These are phyloP conservation scores for Pilatotrama ljubarskyi DNA, from an alignment of 768 basidiomycete species.

Conservation along the genomic window DNA sequence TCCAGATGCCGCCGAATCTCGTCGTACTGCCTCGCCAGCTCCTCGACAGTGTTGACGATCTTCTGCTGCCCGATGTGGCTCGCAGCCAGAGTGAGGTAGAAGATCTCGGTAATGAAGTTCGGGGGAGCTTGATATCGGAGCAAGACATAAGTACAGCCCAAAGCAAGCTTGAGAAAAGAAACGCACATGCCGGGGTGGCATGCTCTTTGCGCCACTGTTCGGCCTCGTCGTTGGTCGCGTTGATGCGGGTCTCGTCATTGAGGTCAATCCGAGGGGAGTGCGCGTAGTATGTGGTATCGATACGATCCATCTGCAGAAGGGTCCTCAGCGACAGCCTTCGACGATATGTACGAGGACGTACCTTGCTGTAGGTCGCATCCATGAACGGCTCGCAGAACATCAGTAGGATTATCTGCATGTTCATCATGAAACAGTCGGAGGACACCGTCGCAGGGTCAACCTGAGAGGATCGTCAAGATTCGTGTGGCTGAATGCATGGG, in stretches of 20 bases:
- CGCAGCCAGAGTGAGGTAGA: slow-evolving; percentile 85
- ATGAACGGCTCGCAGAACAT: slow-evolving; percentile 93
- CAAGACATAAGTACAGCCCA: background rate
- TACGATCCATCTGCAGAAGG: slow-evolving; percentile 73
- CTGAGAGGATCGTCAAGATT: slow-evolving; percentile 36
- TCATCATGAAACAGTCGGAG: slow-evolving; percentile 91
- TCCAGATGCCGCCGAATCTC: slow-evolving; percentile 80
- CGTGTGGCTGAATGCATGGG: no score
- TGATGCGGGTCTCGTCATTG: slow-evolving; percentile 90
- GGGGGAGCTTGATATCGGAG: slow-evolving; percentile 46
- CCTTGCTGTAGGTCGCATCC: slow-evolving; percentile 89
- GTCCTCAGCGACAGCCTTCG: background rate
- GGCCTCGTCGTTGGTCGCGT: slow-evolving; percentile 88
- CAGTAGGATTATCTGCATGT: slow-evolving; percentile 78
- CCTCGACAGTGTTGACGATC: slow-evolving; percentile 75
- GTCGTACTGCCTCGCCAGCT: slow-evolving; percentile 71
- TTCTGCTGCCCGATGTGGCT: slow-evolving; percentile 87
- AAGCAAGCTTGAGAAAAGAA: background rate
- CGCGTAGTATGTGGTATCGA: slow-evolving; percentile 82
- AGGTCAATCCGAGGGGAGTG: slow-evolving; percentile 72
- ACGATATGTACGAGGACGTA: slow-evolving; percentile 29
- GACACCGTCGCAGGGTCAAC: slow-evolving; percentile 86
- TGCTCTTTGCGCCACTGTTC: slow-evolving; percentile 64
- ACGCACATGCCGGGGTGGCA: slow-evolving; percentile 44
- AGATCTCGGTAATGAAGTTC: slow-evolving; percentile 95